These are phyloP conservation scores for Serendipita sp. DNA, from an alignment of 768 basidiomycete species.

Conservation along the genomic window DNA sequence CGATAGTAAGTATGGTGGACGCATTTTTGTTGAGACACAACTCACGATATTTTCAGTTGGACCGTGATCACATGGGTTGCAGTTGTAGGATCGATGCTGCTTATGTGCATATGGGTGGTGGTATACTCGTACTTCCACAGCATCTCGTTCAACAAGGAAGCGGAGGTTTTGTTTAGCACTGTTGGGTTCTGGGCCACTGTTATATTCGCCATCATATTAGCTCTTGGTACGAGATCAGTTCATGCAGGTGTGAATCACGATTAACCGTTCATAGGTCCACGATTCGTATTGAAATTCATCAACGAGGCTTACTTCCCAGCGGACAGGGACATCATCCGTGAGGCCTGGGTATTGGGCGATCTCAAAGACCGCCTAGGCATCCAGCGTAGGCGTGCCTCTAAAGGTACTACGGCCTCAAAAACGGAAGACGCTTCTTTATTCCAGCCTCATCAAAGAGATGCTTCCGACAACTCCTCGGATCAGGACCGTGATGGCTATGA, in stretches of 20 bases:
- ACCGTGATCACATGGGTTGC: conserved; percentile 73
- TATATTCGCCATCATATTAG: conserved; percentile 47
- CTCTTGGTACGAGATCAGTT: conserved; percentile 41
- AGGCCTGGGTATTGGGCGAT: conserved; percentile 76
- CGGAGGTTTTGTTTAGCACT: conserved; percentile 55
- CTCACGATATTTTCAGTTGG: conserved; percentile 34
- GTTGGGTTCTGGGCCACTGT: conserved; percentile 76
- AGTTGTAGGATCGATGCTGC: conserved; percentile 59
- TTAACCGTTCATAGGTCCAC: conserved; percentile 39
- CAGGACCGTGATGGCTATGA: background rate
- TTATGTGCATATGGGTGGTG: conserved; percentile 76
- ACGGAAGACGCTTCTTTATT: background rate
- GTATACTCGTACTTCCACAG: conserved; percentile 71
- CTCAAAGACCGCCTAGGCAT: conserved; percentile 70
- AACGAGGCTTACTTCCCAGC: conserved; percentile 55
- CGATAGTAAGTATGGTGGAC: conserved; percentile 48
- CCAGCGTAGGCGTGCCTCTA: conserved; percentile 21
- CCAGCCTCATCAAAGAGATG: background rate
- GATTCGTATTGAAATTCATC: conserved; percentile 62
- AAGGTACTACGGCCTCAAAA: background rate
- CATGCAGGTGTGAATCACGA: background rate
- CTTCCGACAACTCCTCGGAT: background rate
- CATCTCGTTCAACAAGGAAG: conserved; percentile 56
- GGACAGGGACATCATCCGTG: conserved; percentile 83
- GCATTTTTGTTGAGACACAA: conserved; percentile 9